Base-by-base conservation (phyloP, 352 stramenopile genomes). In the Phytophthora tentaculata region DNA sequence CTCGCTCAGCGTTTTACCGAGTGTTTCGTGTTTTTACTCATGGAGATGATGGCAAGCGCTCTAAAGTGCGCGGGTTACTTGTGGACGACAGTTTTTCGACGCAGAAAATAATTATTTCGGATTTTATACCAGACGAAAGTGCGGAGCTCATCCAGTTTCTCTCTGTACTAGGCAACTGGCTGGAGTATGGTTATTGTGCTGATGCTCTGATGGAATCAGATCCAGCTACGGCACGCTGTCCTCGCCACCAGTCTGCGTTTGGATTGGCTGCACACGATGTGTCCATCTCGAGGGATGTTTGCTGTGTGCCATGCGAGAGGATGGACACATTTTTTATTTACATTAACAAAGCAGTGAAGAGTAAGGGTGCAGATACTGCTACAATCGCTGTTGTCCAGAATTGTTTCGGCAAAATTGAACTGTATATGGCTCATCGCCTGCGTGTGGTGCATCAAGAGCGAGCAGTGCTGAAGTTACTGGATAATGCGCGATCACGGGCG, bases 401-500 rank as follows among this genome's bases (percentile, higher is more conserved):
- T 19, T 50, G 28, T 23, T 51, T 51, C 23, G 29, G 51, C 8
- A 56, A 56, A 32, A 24, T 64, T 17, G 32, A 64, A 22, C 56
- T 56, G 19, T 64, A 43, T 23, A 43, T 64, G 47, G 29, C n/a
- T 14, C 56, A 56, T 50, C 44, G 45, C 2, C 5, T 56, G 9
- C 56, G 56, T 43, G 56, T 50, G 19, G 37, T 37, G 3, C 23
- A 56, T 16, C 56, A 64, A 14, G 29, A 64, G 16, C 29, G 56
- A n/a, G 29, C 32, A 6, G 13, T 43, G 12, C 7, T n/a, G 35
- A 43, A 43, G 14, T n/a, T 43, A 3, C 20, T 64, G 12, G 16
- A 45, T 14, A 47, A 14, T 16, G 28, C 26, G 23, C 39, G 41
- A 32, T 16, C 16, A 16, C 35, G 10, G 6, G 35, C 35, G 35